Evolutionary conservation across 805 yeast genomes (phyloP).

Genomic region (Nakazawaea ishiwadae): DNA sequence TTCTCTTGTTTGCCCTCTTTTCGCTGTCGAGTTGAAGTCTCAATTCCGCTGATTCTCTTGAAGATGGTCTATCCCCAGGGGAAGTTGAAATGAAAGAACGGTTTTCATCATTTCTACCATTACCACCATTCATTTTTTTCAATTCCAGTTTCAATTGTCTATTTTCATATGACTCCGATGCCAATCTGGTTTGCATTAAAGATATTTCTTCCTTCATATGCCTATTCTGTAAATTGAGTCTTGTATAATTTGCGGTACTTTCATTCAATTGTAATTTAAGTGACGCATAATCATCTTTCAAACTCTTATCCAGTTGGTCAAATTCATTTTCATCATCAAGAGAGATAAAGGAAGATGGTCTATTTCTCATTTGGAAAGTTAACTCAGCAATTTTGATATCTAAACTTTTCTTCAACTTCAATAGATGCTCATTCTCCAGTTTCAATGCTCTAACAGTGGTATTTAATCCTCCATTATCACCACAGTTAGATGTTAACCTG

Average conservation of each 20-base stretch:
- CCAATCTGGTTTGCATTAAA: conserved; percentile 58
- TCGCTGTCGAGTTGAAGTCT: conserved; percentile 18
- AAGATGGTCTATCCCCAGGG: neutral
- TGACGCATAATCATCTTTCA: conserved; percentile 39
- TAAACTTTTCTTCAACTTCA: conserved; percentile 24
- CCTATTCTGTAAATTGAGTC: conserved; percentile 12
- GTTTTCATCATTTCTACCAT: neutral
- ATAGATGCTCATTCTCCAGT: conserved; percentile 28
- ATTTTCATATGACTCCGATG: conserved; percentile 58
- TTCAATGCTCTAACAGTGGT: conserved; percentile 24
- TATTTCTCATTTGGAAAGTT: conserved; percentile 24
- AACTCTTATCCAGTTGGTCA: conserved; percentile 15
- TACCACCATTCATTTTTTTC: conserved; percentile 24
- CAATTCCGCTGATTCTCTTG: conserved; percentile 5
- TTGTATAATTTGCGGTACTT: conserved; percentile 17
- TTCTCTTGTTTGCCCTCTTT: conserved; percentile 25
- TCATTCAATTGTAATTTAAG: conserved; percentile 51
- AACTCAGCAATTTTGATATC: conserved; percentile 28
- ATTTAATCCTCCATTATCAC: conserved; percentile 19
- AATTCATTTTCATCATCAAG: conserved; percentile 1
- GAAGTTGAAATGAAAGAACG: neutral
- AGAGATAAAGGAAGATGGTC: conserved; percentile 5
- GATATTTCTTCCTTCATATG: conserved; percentile 49
- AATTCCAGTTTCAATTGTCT: conserved; percentile 32
- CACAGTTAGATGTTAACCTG: conserved; percentile 25